Evolutionary conservation across 495 filamentous ascomycete species (phyloP).

Genomic region (Hypoxylon fragiforme): DNA sequence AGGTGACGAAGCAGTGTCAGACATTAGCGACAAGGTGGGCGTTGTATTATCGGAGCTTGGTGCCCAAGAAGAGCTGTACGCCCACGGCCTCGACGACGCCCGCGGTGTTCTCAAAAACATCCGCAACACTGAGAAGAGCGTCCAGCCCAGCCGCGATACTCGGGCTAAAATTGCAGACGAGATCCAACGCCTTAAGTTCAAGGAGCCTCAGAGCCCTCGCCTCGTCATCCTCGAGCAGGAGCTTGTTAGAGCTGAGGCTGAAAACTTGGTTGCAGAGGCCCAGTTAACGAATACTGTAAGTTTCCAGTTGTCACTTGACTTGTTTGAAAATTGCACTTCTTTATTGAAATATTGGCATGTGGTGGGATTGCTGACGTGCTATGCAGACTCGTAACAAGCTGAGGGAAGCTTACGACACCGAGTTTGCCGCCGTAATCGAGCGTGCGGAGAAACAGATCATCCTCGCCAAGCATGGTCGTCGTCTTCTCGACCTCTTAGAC

Average conservation of each 20-base stretch:
- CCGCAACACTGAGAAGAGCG: slow-evolving; percentile 85
- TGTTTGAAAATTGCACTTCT: no score
- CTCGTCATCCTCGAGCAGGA: slow-evolving; percentile 90
- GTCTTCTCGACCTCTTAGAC: slow-evolving; percentile 85
- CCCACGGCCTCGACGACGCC: slow-evolving; percentile 82
- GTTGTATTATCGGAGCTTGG: slow-evolving; percentile 89
- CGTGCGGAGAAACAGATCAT: slow-evolving; percentile 95
- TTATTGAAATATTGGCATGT: no score
- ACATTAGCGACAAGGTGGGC: slow-evolving; percentile 91
- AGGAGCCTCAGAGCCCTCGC: slow-evolving; percentile 78
- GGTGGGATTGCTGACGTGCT: slow-evolving; percentile 5
- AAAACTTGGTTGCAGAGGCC: slow-evolving; percentile 93
- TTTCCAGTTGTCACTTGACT: neutral
- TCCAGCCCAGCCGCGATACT: slow-evolving; percentile 88
- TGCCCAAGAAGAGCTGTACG: slow-evolving; percentile 87
- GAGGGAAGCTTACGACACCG: slow-evolving; percentile 87
- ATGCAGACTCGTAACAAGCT: slow-evolving; percentile 83
- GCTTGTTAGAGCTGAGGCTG: slow-evolving; percentile 90
- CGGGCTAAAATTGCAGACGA: slow-evolving; percentile 86
- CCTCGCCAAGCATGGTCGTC: slow-evolving; percentile 83
- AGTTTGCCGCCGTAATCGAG: slow-evolving; percentile 87
- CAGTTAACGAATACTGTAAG: slow-evolving; percentile 90
- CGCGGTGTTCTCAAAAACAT: slow-evolving; percentile 82
- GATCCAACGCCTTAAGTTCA: slow-evolving; percentile 83
- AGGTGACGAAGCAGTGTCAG: slow-evolving; percentile 79